Base-by-base conservation (phyloP, 441 rosid species). In the Bruguiera hainesii region DNA sequence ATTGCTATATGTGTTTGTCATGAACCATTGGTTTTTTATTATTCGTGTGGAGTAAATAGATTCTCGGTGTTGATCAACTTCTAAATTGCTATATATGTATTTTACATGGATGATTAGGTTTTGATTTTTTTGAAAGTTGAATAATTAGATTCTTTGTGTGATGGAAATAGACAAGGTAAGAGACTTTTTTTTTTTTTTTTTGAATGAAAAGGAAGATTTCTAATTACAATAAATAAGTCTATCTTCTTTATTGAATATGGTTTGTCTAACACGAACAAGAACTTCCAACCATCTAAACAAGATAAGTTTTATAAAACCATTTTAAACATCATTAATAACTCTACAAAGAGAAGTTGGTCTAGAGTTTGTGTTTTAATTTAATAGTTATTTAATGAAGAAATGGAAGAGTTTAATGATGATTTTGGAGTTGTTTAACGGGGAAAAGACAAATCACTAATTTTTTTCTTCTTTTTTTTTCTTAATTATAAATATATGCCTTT, bases 161-260 rank as follows among this genome's bases (percentile, higher is more conserved):
- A 35, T 8, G 39, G 39, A 35, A 35, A 35, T 35, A 35, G 6
- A 35, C 10, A 35, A 35, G 1, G 39, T 2, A 35, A 35, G 10
- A 6, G 37, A 37, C 42, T 23, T 23, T 33, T 7, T 7, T 33
- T 0, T n/a, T n/a, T 33, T 33, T 33, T 33, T 1, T 7, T 0
- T 33, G 0, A 33, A 7, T 33, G 1, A 1, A 33, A 8, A 33
- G 1, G 2, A 33, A 1, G 9, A 9, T 33, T 1, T 33, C 35
- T 8, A 33, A 0, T 30, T 30, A 30, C 1, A 67, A 78, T 94
- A 64, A 81, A 75, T 57, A 91, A 89, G 80, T 96, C 94, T 5
- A 84, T 94, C 35, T 73, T 94, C 61, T 91, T 94, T 78, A 87
- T 98, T 0, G 94, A 94, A 76, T 91, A 71, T 28, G 99, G 98